These are phyloP conservation scores for Phaeoacremonium minimum DNA, from an alignment of 2,329 filamentous ascomycete species.

Conservation along the genomic window DNA sequence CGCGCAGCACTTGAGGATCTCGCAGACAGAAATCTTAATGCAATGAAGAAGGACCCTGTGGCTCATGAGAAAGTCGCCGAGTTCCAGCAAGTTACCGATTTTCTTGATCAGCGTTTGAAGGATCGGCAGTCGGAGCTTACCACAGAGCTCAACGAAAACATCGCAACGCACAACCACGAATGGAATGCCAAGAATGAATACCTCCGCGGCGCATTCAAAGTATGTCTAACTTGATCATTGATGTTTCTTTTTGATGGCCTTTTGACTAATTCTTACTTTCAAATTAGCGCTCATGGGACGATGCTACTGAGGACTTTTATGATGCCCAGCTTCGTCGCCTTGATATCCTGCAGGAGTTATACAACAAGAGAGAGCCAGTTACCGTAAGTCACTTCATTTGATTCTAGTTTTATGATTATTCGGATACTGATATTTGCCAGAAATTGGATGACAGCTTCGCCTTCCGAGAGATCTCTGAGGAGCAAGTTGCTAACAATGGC, in stretches of 20 bases:
- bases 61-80: slow-evolving; percentile 49
- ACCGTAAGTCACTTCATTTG: slow-evolving; percentile 39
- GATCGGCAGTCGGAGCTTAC: slow-evolving; percentile 19
- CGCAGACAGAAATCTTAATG: slow-evolving; percentile 54
- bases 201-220: too few species aligned
- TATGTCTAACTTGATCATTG: too few species aligned
- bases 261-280: slow-evolving; percentile 2
- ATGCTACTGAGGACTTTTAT: slow-evolving; percentile 30
- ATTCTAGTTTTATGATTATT: slow-evolving; percentile 17
- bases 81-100: slow-evolving; percentile 43
- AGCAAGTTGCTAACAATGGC: slow-evolving; percentile 38
- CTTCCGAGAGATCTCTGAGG: slow-evolving; percentile 39
- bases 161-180: slow-evolving; percentile 13
- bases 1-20: slow-evolving; percentile 64
- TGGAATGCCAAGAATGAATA: slow-evolving; percentile 4
- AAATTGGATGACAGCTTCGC: slow-evolving; percentile 36
- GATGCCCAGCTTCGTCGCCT: slow-evolving; percentile 41
- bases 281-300: slow-evolving; percentile 8
- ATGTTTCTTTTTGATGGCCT: background rate
- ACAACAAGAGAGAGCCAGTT: slow-evolving; percentile 37
- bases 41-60: slow-evolving; percentile 49
- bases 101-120: slow-evolving; percentile 42
- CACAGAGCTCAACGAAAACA: slow-evolving; percentile 9
- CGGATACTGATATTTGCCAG: slow-evolving; percentile 11
- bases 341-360: slow-evolving; percentile 38